phyloP scores from a whole-genome alignment of 495 filamentous ascomycete genomes.

The Cairneyella variabilis region DNA sequence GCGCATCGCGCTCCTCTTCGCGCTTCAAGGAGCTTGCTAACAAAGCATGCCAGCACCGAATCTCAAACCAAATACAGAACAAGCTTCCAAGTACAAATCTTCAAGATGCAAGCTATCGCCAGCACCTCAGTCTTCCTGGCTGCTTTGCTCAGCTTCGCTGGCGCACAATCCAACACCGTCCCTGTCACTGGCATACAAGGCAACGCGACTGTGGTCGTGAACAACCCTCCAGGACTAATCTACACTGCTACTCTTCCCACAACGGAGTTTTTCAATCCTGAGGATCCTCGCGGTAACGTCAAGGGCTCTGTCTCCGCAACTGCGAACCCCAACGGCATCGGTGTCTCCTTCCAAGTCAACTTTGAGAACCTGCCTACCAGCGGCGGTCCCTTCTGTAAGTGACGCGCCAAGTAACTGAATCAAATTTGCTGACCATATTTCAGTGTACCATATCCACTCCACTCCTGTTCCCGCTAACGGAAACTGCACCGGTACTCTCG shows the following conservation, averaged over 20 bases:
- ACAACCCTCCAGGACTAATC: slow-evolving; percentile 57
- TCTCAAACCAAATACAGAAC: too few relatives aligned
- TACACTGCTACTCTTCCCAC: slow-evolving; percentile 60
- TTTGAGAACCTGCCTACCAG: slow-evolving; percentile 62
- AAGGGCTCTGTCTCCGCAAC: slow-evolving; percentile 58
- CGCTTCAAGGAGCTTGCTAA: too few relatives aligned
- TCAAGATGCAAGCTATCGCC: slow-evolving; percentile 38
- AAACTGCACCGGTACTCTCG: slow-evolving; percentile 70
- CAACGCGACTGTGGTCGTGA: slow-evolving; percentile 51
- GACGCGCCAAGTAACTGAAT: neutral
- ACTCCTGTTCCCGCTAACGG: slow-evolving; percentile 67
- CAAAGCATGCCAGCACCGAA: too few relatives aligned
- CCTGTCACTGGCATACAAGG: slow-evolving; percentile 40
- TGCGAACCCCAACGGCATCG: slow-evolving; percentile 52
- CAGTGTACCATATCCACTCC: slow-evolving; percentile 83
- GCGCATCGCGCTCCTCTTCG: too few relatives aligned
- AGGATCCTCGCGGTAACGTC: slow-evolving; percentile 49
- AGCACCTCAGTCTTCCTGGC: slow-evolving; percentile 37
- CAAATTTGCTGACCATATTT: slow-evolving; percentile 10
- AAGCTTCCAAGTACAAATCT: too few relatives aligned
- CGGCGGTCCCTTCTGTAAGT: slow-evolving; percentile 70
- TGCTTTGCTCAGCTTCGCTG: slow-evolving; percentile 33
- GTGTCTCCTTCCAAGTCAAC: slow-evolving; percentile 56
- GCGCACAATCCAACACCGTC: slow-evolving; percentile 34
- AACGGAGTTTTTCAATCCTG: slow-evolving; percentile 39